Base-by-base conservation (phyloP, 306 rosid species). In the Fagus sylvatica region DNA sequence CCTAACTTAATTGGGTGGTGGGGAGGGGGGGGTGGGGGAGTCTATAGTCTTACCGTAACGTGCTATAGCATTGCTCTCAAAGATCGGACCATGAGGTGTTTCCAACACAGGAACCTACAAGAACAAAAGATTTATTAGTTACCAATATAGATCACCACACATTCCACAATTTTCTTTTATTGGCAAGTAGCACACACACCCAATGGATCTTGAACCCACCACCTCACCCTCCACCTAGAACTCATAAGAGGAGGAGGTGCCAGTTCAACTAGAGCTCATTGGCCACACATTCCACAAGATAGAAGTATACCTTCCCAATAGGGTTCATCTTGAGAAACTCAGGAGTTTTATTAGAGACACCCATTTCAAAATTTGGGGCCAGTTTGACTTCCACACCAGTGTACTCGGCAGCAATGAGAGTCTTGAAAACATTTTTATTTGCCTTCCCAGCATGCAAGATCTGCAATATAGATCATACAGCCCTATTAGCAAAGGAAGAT, bases 21-120 rank as follows among this genome's bases (percentile, higher is more conserved):
- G 7, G 15, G 69, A 6, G 15, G 17, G 6, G 30, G 42, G 22
- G 19, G 69, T 2, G 15, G 69, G 17, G 6, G 6, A 64, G 19
- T 64, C 5, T 7, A 41, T n/a, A 16, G 46, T 6, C 17, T 75
- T 81, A 88, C 95, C 91, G 49, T 91, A 89, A 11, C 95, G 91
- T 33, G 98, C 92, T 64, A 91, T 91, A 2, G 98, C 95, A 66
- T 93, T 93, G 78, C 98, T 93, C 87, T 91, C 97, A 19, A 91
- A 93, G 15, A 93, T 41, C 0, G 92, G 70, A 55, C 97, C 95
- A 61, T 93, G 88, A 0, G 91, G 90, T 17, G 95, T 93, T 80
- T 88, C 87, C 85, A 93, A 59, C 30, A 91, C 95, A 9, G 98
- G 98, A 76, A 88, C 79, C 98, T 91, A 83, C 8, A 77, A 73